Base-by-base conservation (phyloP, 106 monocot genomes). In the Amphibolis antarctica region DNA sequence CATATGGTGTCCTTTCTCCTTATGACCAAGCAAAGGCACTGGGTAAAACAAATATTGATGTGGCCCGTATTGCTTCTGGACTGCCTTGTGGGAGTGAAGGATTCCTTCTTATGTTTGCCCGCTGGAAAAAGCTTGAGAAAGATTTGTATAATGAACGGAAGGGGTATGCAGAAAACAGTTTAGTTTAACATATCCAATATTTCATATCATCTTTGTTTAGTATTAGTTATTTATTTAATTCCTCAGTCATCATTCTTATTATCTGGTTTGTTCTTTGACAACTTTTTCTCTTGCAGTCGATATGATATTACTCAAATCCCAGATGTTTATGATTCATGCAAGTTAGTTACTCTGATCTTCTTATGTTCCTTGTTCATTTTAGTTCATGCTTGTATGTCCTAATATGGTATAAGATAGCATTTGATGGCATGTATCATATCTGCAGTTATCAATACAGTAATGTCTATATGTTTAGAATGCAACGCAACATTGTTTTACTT, bases 321-420 rank as follows among this genome's bases (percentile, higher is more conserved):
- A 29, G 96, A 98, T 82, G 85, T 98, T 56, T 98, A 98, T 69
- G 96, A 98, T 79, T 98, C 96, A 59, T 98, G 86, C 90, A 98
- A 98, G 96, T 98, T 81, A 79, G 96, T 6, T 27, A 28, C 27
- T 57, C 57, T 57, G 15, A 57, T 57, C 57, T 57, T 57, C 29
- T 49, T 49, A 9, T 49, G 15, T 49, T 49, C 13, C 48, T 4
- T 49, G 48, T 49, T 49, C 48, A 36, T 7, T 36, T 2, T 36
- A 36, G 36, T 4, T 7, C 7, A 36, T 36, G 36, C 7, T 36
- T 36, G 7, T n/a, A 1, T 49, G 17, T 17, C 3, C 48, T 49
- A n/a, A 13, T 17, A 17, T 13, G 48, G 13, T 14, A 49, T 49
- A 13, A 17, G n/a, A 49, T 49, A 49, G n/a, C 48, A 49, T 49